Conservation (phyloP, 768 basidiomycete species). For the Boletus bicolor region DNA sequence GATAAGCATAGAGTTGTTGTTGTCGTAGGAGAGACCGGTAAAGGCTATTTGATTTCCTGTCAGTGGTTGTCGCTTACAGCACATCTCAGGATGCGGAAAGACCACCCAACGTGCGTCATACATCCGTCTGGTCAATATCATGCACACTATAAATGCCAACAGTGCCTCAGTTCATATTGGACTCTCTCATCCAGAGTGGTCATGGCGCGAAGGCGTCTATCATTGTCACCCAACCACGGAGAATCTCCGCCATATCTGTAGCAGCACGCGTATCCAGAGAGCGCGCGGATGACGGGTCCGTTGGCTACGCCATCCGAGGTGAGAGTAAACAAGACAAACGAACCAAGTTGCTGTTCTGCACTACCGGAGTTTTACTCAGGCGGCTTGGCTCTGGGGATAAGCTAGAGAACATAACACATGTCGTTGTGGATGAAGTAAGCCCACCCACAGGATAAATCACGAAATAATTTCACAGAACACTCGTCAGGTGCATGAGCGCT, state of each 20-base stretch:
- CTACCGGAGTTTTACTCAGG: conserved; percentile 88
- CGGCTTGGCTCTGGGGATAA: conserved; percentile 72
- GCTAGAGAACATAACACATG: conserved; percentile 70
- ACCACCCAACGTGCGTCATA: conserved; percentile 69
- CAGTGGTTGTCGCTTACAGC: neutral
- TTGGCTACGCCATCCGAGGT: conserved; percentile 88
- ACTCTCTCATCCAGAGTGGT: conserved; percentile 64
- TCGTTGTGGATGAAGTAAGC: conserved; percentile 86
- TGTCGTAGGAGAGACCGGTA: conserved; percentile 89
- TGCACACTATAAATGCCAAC: neutral
- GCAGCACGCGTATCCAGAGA: conserved; percentile 85
- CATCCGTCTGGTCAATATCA: neutral
- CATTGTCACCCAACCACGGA: conserved; percentile 84
- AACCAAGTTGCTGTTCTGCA: conserved; percentile 85
- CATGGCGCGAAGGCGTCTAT: conserved; percentile 69
- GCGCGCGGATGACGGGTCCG: conserved; percentile 67
- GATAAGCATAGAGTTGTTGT: conserved; percentile 65
- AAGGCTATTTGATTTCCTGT: conserved; percentile 6
- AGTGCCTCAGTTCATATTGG: conserved; percentile 90
- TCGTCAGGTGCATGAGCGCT: conserved; percentile 81
- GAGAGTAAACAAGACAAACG: conserved; percentile 64
- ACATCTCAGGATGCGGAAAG: conserved; percentile 72
- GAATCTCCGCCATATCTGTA: conserved; percentile 86
- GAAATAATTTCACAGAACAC: neutral
- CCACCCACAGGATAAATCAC: neutral